Evolutionary conservation across 1,284 basidiomycete genomes (phyloP), one percentile per base, ranked within the genome.

Genomic region (Malassezia equina): DNA sequence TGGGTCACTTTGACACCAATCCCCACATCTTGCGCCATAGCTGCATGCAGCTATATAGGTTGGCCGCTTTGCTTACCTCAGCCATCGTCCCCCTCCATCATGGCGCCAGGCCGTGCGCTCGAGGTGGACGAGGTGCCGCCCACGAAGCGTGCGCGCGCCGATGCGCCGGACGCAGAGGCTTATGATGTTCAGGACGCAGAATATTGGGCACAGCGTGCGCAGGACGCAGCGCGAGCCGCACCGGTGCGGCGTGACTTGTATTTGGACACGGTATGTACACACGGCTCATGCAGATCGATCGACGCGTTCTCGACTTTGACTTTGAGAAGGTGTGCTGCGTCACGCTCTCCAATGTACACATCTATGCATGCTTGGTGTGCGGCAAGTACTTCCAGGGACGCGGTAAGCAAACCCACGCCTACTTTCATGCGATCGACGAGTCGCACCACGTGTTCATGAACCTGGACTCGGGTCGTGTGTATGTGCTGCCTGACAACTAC

Each of bases 321-420:
- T 98, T 99, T 72, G 94, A 99, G 78, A 90, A 93, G 79, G 81
- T 98, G 27, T 99, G 94, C 79, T 95, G 90, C 8, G 89, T 98
- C 55, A 93, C 88, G 25, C 80, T 90, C 44, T 88, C 88, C 27
- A 94, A 95, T 76, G 90, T 95, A 80, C 94, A 98, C 76, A 87
- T 88, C 60, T 99, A 99, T 70, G 90, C 89, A 21, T 99, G 94
- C 73, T 83, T 99, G 44, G 90, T 98, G 11, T 95, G 90, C 75
- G 94, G 94, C 51, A 95, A 94, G 77, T 98, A 96, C 77, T 98
- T 95, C 71, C 94, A 98, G 79, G 94, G 94, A 4, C 81, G 94
- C 64, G 91, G 94, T 17, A 84, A 85, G 60, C 86, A 82, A 41
- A 91, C 89, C 48, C 91, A 90, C 75, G 94, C 94, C 24, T 98